A percentile compares a stretch with the other conserved stretches of the same genome.
Evolutionary conservation across 2,329 filamentous ascomycete genomes (phyloP).

Genomic region (Aspergillus japonicus): DNA sequence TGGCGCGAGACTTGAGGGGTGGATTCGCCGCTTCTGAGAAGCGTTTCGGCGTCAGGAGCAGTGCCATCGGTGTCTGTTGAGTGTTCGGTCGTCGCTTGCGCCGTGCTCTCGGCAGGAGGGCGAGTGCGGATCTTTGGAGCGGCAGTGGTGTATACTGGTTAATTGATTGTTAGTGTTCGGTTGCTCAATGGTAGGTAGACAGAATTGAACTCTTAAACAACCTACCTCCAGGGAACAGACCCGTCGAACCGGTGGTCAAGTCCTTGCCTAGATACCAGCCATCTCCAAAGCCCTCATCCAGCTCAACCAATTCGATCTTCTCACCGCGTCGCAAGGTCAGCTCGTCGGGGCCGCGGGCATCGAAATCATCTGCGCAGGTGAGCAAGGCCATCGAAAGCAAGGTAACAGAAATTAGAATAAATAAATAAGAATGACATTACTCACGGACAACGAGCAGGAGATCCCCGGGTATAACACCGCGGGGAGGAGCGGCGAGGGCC

Average conservation of each 20-base stretch:
- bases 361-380: conserved; percentile 72
- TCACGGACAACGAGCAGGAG: conserved; percentile 47
- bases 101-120: neutral
- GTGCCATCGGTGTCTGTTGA: neutral
- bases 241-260: conserved; percentile 41
- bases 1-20: conserved; percentile 44
- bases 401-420: conserved; percentile 6
- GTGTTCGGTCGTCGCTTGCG: neutral
- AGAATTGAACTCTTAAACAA: neutral
- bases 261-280: conserved; percentile 63
- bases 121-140: conserved; percentile 27
- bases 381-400: conserved; percentile 1
- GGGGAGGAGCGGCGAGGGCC: conserved; percentile 36
- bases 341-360: conserved; percentile 88
- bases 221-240: conserved; percentile 51
- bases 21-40: conserved; percentile 34
- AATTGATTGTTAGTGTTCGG: conserved; percentile 1
- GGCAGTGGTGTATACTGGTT: conserved; percentile 27
- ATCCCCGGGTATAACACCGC: conserved; percentile 42
- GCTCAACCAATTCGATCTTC: conserved; percentile 62
- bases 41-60: conserved; percentile 21
- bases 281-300: conserved; percentile 66
- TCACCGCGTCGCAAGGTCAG: conserved; percentile 78
- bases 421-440: conserved; percentile 23
- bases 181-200: neutral